Conservation (phyloP, 75 land plant genomes). For the Chamaecyparis obtusa region DNA sequence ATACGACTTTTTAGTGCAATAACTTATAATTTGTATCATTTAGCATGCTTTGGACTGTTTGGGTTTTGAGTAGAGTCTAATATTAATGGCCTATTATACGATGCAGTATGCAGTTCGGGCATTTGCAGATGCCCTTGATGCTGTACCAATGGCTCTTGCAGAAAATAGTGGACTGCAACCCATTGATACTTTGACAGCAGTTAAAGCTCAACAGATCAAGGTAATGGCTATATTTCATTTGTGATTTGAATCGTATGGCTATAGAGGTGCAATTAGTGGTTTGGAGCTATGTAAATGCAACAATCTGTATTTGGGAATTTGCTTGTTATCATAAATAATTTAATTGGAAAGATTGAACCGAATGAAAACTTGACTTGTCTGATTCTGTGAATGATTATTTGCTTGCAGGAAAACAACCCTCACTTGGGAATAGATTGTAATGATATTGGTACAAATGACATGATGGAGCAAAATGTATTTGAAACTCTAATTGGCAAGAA, state of each 20-base stretch:
- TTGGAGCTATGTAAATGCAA: not conserved
- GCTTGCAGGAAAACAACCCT: constrained; percentile 81
- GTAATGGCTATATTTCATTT: constrained; percentile 27
- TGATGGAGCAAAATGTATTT: constrained; percentile 94
- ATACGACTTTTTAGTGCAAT: not conserved
- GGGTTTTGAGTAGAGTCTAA: not conserved
- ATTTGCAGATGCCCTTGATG: constrained; percentile 94
- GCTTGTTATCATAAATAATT: not conserved
- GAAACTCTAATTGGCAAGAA: constrained; percentile 97
- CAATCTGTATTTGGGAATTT: not conserved
- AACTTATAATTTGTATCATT: no score
- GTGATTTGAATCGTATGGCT: not conserved
- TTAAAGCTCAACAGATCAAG: constrained; percentile 92
- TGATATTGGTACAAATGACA: constrained; percentile 92
- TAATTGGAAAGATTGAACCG: not conserved
- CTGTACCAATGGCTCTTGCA: constrained; percentile 94
- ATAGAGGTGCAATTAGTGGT: not conserved
- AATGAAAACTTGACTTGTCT: not conserved
- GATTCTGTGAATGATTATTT: not conserved
- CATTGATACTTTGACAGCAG: constrained; percentile 91
- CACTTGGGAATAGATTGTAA: constrained; percentile 93
- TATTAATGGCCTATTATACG: not conserved
- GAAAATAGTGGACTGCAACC: constrained; percentile 97
- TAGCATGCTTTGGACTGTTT: not conserved
- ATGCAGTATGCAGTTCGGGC: constrained; percentile 94